These are phyloP conservation scores for Angomonas deanei DNA, from an alignment of 208 protist genomes.

Conservation along the genomic window DNA sequence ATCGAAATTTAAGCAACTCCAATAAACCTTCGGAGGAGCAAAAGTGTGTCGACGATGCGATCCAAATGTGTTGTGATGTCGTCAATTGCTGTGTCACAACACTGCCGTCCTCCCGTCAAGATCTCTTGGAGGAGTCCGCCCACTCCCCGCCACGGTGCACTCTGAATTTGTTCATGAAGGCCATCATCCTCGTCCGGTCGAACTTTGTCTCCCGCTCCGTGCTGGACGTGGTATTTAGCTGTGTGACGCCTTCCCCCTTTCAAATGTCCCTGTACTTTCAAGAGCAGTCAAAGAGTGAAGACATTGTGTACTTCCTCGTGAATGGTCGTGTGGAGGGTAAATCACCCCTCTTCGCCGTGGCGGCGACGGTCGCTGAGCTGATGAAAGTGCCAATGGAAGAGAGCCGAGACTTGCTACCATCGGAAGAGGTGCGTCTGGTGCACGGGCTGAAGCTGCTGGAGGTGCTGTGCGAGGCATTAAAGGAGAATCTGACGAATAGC, in stretches of 20 bases:
- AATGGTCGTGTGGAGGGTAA: constrained; percentile 20
- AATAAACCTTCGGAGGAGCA: not conserved
- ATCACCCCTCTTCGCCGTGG: constrained; percentile 34
- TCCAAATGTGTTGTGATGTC: constrained; percentile 39
- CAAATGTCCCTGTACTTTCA: not conserved
- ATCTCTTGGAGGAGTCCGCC: constrained; percentile 5
- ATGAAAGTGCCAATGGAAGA: constrained; percentile 9
- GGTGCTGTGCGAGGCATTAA: constrained; percentile 19
- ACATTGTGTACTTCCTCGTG: constrained; percentile 57
- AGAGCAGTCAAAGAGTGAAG: constrained; percentile 17
- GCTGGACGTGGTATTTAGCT: constrained; percentile 19
- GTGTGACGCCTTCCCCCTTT: not conserved
- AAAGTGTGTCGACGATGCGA: constrained; percentile 16
- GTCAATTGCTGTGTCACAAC: constrained; percentile 23
- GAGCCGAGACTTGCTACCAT: not conserved
- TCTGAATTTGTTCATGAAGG: constrained; percentile 1
- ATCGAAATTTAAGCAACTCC: not conserved
- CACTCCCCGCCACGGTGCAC: not conserved
- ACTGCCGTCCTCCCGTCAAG: constrained; percentile 15
- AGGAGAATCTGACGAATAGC: constrained; percentile 15
- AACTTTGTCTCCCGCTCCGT: constrained; percentile 13
- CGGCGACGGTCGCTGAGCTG: constrained; percentile 14
- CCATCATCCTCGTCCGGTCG: not conserved
- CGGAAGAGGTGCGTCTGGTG: constrained; percentile 30
- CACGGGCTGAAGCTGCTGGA: constrained; percentile 37